Percentiles rank a stretch among this genome's conserved stretches.
Conservation (phyloP, 2,329 filamentous ascomycete genomes). For the Clarireedia homoeocarpa region DNA sequence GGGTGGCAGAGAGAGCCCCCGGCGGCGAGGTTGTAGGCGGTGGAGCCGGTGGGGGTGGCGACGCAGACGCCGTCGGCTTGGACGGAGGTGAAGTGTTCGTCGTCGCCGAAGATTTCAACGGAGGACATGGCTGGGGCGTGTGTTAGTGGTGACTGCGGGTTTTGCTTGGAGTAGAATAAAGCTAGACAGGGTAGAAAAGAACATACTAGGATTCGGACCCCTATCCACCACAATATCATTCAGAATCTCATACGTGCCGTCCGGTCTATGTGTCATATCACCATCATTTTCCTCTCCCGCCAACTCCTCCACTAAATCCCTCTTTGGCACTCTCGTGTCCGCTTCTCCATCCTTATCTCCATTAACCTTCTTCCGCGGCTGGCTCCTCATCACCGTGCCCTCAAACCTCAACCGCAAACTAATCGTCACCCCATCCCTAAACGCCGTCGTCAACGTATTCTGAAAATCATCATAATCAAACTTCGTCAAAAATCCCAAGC, state of each 20-base stretch:
- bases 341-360: slow-evolving; percentile 29
- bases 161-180: background rate
- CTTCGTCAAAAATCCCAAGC: slow-evolving; percentile 90
- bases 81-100: slow-evolving; percentile 86
- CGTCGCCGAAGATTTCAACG: slow-evolving; percentile 87
- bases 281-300: slow-evolving; percentile 81
- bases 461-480: slow-evolving; percentile 80
- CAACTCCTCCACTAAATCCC: slow-evolving; percentile 82
- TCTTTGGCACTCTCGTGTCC: slow-evolving; percentile 33
- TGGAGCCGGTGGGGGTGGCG: slow-evolving; percentile 88
- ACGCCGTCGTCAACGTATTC: slow-evolving; percentile 61
- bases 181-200: background rate
- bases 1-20: slow-evolving; percentile 94
- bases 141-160: background rate
- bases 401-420: slow-evolving; percentile 85
- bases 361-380: slow-evolving; percentile 35
- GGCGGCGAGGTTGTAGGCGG: slow-evolving; percentile 90
- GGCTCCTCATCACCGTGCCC: slow-evolving; percentile 83
- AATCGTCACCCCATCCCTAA: slow-evolving; percentile 78
- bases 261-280: slow-evolving; percentile 75
- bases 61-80: slow-evolving; percentile 91
- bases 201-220: slow-evolving; percentile 82
- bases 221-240: slow-evolving; percentile 97
- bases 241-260: slow-evolving; percentile 79
- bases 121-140: slow-evolving; percentile 66